Evolutionary conservation across 2,329 filamentous ascomycete genomes (phyloP).

Genomic region (Pestalotiopsis sp.): DNA sequence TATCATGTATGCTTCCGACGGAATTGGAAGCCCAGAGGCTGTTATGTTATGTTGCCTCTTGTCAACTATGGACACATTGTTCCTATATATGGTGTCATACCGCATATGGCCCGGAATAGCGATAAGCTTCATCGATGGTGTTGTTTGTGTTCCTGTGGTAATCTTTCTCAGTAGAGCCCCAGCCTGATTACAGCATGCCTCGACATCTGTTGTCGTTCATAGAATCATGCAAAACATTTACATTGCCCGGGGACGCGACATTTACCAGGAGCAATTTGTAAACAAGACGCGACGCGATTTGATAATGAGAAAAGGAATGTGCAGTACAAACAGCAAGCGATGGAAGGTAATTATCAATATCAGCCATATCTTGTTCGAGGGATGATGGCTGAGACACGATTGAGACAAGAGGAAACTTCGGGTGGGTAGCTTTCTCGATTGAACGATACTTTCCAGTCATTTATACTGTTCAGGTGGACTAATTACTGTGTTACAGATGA

Average conservation of each 20-base stretch:
- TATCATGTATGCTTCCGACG: background rate
- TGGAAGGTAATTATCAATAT: background rate
- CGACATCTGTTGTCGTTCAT: too few relatives aligned
- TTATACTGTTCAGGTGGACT: background rate
- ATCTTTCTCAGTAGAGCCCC: background rate
- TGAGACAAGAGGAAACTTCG: background rate
- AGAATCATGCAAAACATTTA: too few relatives aligned
- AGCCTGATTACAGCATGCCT: background rate
- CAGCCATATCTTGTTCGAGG: background rate
- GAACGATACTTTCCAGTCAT: background rate
- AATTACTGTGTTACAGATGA: background rate
- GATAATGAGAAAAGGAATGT: background rate
- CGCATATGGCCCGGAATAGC: background rate
- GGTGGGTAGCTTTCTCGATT: background rate
- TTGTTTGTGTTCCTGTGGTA: background rate
- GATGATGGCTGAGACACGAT: constrained; percentile 3
- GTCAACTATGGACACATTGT: background rate
- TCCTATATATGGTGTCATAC: background rate
- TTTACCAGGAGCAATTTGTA: too few relatives aligned
- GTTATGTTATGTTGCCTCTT: background rate
- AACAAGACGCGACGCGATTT: background rate
- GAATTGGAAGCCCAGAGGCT: background rate
- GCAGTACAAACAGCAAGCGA: background rate
- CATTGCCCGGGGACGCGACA: too few relatives aligned
- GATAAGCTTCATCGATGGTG: background rate